Base-by-base conservation (phyloP, 176 grass and related monocot species). In the bread wheat (Triticum aestivum) region DNA sequence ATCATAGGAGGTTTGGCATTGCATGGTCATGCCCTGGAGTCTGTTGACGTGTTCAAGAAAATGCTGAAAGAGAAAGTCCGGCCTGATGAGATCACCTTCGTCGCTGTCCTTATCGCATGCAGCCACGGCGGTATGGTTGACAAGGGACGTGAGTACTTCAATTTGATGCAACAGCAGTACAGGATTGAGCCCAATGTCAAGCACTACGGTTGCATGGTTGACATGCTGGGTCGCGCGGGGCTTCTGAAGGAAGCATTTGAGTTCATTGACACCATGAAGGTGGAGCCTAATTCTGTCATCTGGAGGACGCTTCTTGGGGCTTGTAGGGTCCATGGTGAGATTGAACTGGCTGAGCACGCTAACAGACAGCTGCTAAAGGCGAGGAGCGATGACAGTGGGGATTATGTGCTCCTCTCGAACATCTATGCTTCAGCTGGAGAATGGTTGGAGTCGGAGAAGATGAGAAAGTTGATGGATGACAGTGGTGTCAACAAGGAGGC, bases 381-480 rank as follows among this genome's bases (percentile, higher is more conserved):
- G 44, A 90, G 80, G 89, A 90, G 84, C 61, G 84, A 91, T 62
- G 90, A 83, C 61, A 98, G 96, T 69, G 93, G 96, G 45, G 84
- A 95, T 47, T 98, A 89, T 91, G 93, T 95, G 34, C 86, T 98
- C 77, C 86, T 98, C 1, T 98, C 93, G 0, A 98, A 94, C 54
- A 94, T 95, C 65, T 95, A 98, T 89, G 91, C 93, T 81, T 95
- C 91, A 21, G 84, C 87, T 63, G 93, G 93, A 44, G 93, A 95
- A 79, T 98, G 96, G 96, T 5, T 71, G 9, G 85, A 88, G 13
- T 92, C 84, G 2, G 88, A 89, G 89, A 91, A 90, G 37, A 87
- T 92, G 91, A 95, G 96, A 82, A 93, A 91, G 33, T 83, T 95
- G 73, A 98, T 98, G 96, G 93, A 95, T 72, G 85, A 92, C 64